phyloP scores from a whole-genome alignment of 371 early-diverging fungal species.

The Fennellomyces sp. region DNA sequence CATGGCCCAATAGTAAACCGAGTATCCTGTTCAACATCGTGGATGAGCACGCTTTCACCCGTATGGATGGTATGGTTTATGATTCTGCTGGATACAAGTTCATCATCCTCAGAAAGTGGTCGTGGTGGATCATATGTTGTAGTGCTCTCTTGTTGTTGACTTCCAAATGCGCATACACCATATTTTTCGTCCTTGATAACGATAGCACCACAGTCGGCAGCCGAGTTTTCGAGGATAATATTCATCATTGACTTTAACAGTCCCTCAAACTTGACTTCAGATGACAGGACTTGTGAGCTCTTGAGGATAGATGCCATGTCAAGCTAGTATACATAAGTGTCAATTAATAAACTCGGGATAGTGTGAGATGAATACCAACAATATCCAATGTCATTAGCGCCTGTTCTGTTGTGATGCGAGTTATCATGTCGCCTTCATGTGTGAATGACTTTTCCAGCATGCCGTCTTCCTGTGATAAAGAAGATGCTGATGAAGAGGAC shows the following conservation, averaged over 20 bases:
- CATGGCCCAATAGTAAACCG: conserved; percentile 49
- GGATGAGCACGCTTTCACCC: conserved; percentile 41
- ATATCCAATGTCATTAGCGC: conserved; percentile 47
- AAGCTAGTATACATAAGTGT: not conserved
- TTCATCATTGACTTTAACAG: conserved; percentile 43
- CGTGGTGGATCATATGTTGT: conserved; percentile 47
- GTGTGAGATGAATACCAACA: conserved; percentile 15
- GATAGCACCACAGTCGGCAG: conserved; percentile 48
- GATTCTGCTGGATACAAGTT: conserved; percentile 36
- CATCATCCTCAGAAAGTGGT: conserved; percentile 31
- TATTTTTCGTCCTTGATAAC: conserved; percentile 46
- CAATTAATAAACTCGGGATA: not conserved
- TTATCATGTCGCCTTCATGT: conserved; percentile 9
- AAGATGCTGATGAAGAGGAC: conserved; percentile 24
- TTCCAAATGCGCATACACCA: conserved; percentile 46
- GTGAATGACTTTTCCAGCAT: conserved; percentile 19
- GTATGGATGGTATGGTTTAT: conserved; percentile 48
- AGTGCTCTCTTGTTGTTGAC: conserved; percentile 30
- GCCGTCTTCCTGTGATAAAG: too few species aligned
- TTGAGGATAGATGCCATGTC: conserved; percentile 53
- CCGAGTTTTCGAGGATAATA: conserved; percentile 48
- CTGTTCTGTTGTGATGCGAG: conserved; percentile 46
- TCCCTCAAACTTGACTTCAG: conserved; percentile 47
- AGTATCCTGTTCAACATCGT: conserved; percentile 39
- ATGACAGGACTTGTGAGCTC: conserved; percentile 49